phyloP scores from a whole-genome alignment of 2,329 filamentous ascomycete genomes.

The Raffaelea ambrosiae region DNA sequence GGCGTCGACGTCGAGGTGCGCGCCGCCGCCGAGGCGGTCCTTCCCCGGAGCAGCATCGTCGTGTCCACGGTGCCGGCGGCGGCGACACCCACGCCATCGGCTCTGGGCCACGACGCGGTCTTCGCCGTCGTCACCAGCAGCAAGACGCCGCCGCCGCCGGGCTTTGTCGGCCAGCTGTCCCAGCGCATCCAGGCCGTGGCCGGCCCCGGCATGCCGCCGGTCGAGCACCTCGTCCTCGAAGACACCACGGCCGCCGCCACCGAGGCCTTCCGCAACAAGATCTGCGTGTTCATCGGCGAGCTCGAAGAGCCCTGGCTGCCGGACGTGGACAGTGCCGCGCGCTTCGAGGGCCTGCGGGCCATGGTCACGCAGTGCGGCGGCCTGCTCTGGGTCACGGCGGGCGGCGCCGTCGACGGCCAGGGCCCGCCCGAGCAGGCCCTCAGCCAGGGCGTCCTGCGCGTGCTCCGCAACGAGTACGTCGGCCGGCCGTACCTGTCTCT shows the following conservation, averaged over 20 bases:
- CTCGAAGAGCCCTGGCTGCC: neutral
- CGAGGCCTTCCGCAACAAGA: neutral
- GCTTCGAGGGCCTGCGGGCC: neutral
- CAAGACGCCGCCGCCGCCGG: neutral
- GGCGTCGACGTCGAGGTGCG: constrained; percentile 9
- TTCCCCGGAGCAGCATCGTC: neutral
- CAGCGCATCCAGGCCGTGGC: neutral
- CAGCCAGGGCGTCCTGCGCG: constrained; percentile 17
- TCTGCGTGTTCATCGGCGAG: neutral
- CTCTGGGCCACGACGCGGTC: too few relatives aligned
- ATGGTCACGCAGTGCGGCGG: neutral
- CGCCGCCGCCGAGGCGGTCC: neutral
- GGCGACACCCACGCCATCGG: too few relatives aligned
- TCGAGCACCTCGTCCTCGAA: too few relatives aligned
- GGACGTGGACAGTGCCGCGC: neutral
- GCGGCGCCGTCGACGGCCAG: constrained; percentile 10
- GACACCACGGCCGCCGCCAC: neutral
- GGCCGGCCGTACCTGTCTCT: constrained; percentile 16
- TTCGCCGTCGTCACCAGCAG: neutral
- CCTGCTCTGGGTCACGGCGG: constrained; percentile 6
- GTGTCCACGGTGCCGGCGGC: neutral
- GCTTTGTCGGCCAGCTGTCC: neutral
- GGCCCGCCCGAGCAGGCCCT: constrained; percentile 11
- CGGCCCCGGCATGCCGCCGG: neutral
- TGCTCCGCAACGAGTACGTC: constrained; percentile 17